A percentile compares a stretch with the other conserved stretches of the same genome.
phyloP scores from a whole-genome alignment of 495 filamentous ascomycete species.

The Evernia prunastri region DNA sequence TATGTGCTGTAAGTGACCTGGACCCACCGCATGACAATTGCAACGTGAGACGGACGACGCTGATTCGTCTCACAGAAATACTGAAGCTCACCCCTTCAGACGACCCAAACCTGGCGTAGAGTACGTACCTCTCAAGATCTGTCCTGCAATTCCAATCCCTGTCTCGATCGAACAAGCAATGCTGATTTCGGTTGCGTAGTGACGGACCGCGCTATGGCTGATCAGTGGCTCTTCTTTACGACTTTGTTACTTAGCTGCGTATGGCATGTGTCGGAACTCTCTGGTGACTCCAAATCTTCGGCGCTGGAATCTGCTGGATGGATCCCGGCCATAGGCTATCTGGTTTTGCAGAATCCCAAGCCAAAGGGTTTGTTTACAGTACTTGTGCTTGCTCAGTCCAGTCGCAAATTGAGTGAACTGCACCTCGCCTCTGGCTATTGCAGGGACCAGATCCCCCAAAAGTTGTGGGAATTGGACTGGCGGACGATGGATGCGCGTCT shows the following conservation, averaged over 20 bases:
- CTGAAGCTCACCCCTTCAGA: conserved; percentile 69
- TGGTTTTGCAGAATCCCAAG: neutral
- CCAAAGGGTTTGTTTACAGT: neutral
- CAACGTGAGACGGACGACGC: conserved; percentile 12
- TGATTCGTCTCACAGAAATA: conserved; percentile 45
- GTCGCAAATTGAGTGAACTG: neutral
- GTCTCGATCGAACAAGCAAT: too few species aligned
- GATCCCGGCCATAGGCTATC: neutral
- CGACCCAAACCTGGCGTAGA: conserved; percentile 33
- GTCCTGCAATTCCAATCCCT: too few species aligned
- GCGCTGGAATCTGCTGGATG: neutral
- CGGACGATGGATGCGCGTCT: neutral
- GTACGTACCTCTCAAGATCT: too few species aligned
- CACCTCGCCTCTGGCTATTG: neutral
- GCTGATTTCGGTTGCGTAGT: too few species aligned
- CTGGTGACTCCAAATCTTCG: neutral
- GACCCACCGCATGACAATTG: neutral
- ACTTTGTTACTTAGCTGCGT: neutral
- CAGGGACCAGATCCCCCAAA: neutral
- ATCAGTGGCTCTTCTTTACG: neutral
- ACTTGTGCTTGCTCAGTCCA: neutral
- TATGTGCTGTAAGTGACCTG: conserved; percentile 50
- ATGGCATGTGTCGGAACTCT: neutral
- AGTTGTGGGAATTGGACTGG: neutral
- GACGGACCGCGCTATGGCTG: conserved; percentile 10